Evolutionary conservation across 345 rosid species (phyloP).

Genomic region (Lepidium sativum): DNA sequence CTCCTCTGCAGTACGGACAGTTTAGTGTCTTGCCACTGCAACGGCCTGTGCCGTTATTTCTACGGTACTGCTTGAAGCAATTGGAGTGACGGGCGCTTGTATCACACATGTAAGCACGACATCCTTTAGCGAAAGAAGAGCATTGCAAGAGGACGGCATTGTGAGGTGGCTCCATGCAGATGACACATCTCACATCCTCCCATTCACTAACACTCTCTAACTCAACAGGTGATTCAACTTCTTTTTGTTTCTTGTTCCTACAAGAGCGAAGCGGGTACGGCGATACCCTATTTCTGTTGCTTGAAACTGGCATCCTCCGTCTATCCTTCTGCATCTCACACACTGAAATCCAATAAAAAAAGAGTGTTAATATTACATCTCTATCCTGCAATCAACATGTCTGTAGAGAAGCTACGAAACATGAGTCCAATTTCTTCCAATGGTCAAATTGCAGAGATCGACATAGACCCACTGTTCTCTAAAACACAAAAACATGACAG

Average conservation of each 20-base stretch:
- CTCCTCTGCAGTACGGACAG: constrained; percentile 65
- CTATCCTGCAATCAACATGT: neutral
- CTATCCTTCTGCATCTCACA: constrained; percentile 49
- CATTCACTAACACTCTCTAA: constrained; percentile 40
- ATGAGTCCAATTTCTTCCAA: neutral
- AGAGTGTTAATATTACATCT: neutral
- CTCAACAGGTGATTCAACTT: constrained; percentile 17
- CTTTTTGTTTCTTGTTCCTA: constrained; percentile 26
- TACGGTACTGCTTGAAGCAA: constrained; percentile 46
- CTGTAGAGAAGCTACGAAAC: neutral
- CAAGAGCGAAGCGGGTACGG: constrained; percentile 44
- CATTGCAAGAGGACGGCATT: constrained; percentile 60
- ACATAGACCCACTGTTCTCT: neutral
- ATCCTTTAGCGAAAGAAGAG: constrained; percentile 52
- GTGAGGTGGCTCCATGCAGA: constrained; percentile 79
- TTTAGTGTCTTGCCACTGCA: constrained; percentile 19
- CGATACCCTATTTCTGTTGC: constrained; percentile 32
- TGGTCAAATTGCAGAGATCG: neutral
- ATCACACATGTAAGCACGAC: constrained; percentile 66
- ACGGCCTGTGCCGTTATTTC: constrained; percentile 21
- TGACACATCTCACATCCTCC: constrained; percentile 60
- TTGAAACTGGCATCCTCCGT: constrained; percentile 18
- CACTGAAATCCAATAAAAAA: neutral
- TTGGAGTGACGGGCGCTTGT: constrained; percentile 65
- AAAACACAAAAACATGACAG: neutral